Conservation (phyloP, 2,329 filamentous ascomycete genomes). For the Alternaria metachromatica region DNA sequence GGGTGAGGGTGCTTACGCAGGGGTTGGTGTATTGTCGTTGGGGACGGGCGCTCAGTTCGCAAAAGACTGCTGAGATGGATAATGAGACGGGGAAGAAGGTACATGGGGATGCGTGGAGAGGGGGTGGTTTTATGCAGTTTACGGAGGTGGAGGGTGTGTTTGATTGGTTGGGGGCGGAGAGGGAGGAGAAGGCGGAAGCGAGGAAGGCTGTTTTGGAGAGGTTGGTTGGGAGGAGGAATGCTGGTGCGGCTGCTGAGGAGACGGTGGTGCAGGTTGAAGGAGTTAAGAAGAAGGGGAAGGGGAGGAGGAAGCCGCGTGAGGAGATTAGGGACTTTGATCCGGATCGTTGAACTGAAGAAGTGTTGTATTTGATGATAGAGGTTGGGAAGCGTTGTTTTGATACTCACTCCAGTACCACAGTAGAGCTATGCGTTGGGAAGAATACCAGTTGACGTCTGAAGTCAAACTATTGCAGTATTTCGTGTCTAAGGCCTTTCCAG, state of each 20-base stretch:
- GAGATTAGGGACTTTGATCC: not conserved
- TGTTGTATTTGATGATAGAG: not conserved
- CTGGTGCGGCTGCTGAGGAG: not conserved
- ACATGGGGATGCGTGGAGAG: slow-evolving; percentile 33
- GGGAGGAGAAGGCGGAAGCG: not conserved
- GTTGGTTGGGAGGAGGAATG: not conserved
- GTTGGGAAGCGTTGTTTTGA: not conserved
- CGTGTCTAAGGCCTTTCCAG: too few species aligned
- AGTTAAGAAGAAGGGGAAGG: not conserved
- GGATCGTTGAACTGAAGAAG: not conserved
- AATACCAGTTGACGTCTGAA: too few species aligned
- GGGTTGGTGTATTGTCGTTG: slow-evolving; percentile 39
- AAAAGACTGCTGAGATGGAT: slow-evolving; percentile 4
- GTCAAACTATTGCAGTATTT: too few species aligned
- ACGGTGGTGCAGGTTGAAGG: not conserved
- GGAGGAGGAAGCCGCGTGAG: not conserved
- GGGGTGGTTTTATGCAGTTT: slow-evolving; percentile 35
- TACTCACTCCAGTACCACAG: too few species aligned
- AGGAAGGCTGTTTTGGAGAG: not conserved
- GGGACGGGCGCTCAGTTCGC: slow-evolving; percentile 20
- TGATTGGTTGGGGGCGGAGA: slow-evolving; percentile 10
- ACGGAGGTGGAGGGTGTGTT: slow-evolving; percentile 25
- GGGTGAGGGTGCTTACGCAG: slow-evolving; percentile 20
- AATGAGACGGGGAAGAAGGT: slow-evolving; percentile 9
- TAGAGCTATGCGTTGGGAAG: too few species aligned